Evolutionary conservation across 2,329 filamentous ascomycete species (phyloP).

Genomic region (Achaetomium macrosporum): DNA sequence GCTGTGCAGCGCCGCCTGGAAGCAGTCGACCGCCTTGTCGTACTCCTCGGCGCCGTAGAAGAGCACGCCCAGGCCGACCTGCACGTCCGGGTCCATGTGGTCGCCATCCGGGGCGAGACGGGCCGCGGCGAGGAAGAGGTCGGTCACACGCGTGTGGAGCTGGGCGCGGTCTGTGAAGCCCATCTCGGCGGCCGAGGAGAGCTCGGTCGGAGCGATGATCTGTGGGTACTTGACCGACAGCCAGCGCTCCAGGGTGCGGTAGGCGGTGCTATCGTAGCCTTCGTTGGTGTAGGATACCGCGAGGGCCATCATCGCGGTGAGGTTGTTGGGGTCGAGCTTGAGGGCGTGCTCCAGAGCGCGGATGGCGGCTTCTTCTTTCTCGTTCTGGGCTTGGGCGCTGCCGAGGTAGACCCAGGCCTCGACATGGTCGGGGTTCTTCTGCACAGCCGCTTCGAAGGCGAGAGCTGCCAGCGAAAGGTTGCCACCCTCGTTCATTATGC

Average conservation of each 20-base stretch:
- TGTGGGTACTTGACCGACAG: constrained; percentile 89
- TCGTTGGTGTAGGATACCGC: constrained; percentile 98
- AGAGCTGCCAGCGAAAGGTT: constrained; percentile 90
- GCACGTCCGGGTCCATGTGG: constrained; percentile 97
- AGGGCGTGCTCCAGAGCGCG: constrained; percentile 87
- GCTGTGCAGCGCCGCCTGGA: constrained; percentile 81
- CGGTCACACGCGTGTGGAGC: constrained; percentile 84
- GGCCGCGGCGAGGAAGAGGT: constrained; percentile 85
- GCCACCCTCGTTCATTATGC: constrained; percentile 88
- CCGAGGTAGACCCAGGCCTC: constrained; percentile 93
- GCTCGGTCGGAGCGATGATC: constrained; percentile 65
- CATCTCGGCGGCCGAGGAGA: constrained; percentile 73
- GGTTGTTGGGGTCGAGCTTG: constrained; percentile 79
- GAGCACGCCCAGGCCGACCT: constrained; percentile 91
- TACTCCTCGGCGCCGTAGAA: constrained; percentile 99
- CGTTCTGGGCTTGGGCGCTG: constrained; percentile 91
- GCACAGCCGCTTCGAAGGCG: constrained; percentile 91
- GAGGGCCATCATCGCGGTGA: constrained; percentile 87
- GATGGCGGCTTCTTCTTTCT: constrained; percentile 95
- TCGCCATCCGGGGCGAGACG: constrained; percentile 87
- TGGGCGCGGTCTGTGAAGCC: constrained; percentile 90
- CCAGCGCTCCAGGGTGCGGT: constrained; percentile 94
- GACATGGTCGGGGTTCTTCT: constrained; percentile 80
- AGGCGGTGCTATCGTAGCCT: constrained; percentile 94
- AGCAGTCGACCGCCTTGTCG: constrained; percentile 97